Evolutionary conservation across 306 rosid genomes (phyloP).

Genomic region (Vachellia pachyceras): DNA sequence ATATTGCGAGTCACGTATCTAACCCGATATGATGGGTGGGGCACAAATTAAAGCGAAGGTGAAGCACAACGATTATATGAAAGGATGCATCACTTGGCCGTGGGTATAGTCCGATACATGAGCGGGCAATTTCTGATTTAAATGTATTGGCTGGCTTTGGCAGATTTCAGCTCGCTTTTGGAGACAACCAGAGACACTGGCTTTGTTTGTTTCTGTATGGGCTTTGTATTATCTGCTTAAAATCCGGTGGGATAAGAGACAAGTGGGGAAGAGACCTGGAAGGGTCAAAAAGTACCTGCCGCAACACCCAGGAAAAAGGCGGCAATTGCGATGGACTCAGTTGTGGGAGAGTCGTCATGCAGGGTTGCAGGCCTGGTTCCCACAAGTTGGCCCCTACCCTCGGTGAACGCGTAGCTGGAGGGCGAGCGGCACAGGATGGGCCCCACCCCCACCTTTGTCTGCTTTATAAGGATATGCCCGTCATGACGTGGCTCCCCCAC

Average conservation of each 20-base stretch:
- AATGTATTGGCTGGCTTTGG: neutral
- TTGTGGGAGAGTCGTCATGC: slow-evolving; percentile 31
- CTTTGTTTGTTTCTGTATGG: too few species aligned
- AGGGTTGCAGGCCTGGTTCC: neutral
- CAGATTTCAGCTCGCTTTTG: neutral
- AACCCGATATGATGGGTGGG: neutral
- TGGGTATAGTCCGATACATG: neutral
- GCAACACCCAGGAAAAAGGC: slow-evolving; percentile 21
- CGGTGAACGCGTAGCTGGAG: neutral
- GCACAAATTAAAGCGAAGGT: neutral
- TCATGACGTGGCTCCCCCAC: slow-evolving; percentile 32
- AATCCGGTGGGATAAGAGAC: neutral
- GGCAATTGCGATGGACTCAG: slow-evolving; percentile 40
- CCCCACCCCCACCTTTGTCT: neutral
- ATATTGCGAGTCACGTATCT: neutral
- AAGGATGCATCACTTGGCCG: neutral
- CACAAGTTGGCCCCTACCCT: slow-evolving; percentile 20
- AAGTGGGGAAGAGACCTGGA: neutral
- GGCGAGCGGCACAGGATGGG: neutral
- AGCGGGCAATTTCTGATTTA: neutral
- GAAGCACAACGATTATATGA: neutral
- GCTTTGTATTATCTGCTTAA: too few species aligned
- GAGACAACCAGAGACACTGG: too few species aligned
- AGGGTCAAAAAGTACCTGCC: slow-evolving; percentile 27
- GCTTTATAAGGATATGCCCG: neutral